Percentiles rank a stretch among this genome's conserved stretches.
Conservation (phyloP, 371 early-diverging fungal species). For the Mucor lusitanicus region DNA sequence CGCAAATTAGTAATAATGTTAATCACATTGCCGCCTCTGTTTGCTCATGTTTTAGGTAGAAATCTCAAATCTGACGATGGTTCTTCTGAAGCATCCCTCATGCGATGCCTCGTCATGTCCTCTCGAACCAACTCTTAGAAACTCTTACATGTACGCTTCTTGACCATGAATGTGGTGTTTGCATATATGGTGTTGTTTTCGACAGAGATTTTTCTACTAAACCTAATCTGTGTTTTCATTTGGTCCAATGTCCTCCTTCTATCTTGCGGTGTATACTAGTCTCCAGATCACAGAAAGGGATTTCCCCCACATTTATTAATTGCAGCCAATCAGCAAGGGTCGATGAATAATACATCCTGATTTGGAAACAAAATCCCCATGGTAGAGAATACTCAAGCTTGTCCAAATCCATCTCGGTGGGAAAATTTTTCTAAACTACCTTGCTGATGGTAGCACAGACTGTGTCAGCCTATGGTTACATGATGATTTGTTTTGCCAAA, state of each 20-base stretch:
- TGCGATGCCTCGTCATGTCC: neutral
- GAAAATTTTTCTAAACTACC: neutral
- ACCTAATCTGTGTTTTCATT: neutral
- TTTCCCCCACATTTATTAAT: neutral
- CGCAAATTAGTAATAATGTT: neutral
- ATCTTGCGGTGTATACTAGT: neutral
- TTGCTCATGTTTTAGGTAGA: neutral
- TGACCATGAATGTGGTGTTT: neutral
- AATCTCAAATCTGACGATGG: neutral
- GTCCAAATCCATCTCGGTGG: neutral
- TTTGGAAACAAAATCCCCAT: neutral
- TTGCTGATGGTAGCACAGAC: neutral
- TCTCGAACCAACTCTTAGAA: neutral
- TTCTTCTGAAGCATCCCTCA: neutral
- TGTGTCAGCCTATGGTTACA: neutral
- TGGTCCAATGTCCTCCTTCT: neutral
- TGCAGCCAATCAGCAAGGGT: neutral
- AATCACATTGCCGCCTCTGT: neutral
- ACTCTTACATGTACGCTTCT: neutral
- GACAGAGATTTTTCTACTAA: neutral
- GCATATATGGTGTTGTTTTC: neutral
- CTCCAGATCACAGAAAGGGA: neutral
- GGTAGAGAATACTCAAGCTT: neutral
- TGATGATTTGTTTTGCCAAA: neutral
- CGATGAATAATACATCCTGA: slow-evolving; percentile 1